Evolutionary conservation across 2,329 filamentous ascomycete species (phyloP).

Genomic region (Dactylellina sp.): DNA sequence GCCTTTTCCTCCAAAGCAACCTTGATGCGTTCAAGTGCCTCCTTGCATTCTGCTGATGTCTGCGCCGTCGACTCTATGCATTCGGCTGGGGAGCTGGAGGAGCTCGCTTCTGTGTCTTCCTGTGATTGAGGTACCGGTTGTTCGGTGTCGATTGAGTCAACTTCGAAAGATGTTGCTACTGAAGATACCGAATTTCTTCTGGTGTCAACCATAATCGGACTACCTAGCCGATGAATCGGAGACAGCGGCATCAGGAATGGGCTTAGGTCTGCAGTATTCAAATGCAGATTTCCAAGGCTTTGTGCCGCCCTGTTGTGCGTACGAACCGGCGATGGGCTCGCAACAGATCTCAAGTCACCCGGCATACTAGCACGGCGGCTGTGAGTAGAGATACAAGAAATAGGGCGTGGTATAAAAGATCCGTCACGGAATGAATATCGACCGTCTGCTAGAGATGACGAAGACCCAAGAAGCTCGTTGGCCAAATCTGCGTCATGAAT

Average conservation of each 20-base stretch:
- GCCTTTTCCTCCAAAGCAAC: slow-evolving; percentile 47
- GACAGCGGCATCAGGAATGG: slow-evolving; percentile 25
- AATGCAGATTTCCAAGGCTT: slow-evolving; percentile 42
- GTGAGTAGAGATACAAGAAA: slow-evolving; percentile 29
- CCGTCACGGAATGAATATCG: slow-evolving; percentile 46
- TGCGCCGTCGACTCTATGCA: neutral
- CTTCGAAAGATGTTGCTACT: slow-evolving; percentile 34
- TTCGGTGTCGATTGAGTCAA: slow-evolving; percentile 5
- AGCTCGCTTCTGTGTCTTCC: slow-evolving; percentile 11
- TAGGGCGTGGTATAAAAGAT: slow-evolving; percentile 40
- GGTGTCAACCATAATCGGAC: slow-evolving; percentile 36
- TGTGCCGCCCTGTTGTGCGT: slow-evolving; percentile 41
- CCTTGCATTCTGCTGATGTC: slow-evolving; percentile 35
- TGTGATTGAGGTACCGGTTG: slow-evolving; percentile 6
- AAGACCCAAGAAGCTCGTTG: slow-evolving; percentile 47
- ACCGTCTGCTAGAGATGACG: slow-evolving; percentile 36
- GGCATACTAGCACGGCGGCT: slow-evolving; percentile 49
- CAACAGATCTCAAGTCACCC: slow-evolving; percentile 19
- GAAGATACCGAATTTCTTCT: slow-evolving; percentile 42
- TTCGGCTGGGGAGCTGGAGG: neutral
- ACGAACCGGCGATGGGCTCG: slow-evolving; percentile 27
- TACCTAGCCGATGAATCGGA: slow-evolving; percentile 25
- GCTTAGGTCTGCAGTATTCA: slow-evolving; percentile 7
- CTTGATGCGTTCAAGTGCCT: slow-evolving; percentile 49
- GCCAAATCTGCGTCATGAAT: slow-evolving; percentile 46